Base-by-base conservation (phyloP, 75 land plant genomes). In the Cupressus sempervirens region DNA sequence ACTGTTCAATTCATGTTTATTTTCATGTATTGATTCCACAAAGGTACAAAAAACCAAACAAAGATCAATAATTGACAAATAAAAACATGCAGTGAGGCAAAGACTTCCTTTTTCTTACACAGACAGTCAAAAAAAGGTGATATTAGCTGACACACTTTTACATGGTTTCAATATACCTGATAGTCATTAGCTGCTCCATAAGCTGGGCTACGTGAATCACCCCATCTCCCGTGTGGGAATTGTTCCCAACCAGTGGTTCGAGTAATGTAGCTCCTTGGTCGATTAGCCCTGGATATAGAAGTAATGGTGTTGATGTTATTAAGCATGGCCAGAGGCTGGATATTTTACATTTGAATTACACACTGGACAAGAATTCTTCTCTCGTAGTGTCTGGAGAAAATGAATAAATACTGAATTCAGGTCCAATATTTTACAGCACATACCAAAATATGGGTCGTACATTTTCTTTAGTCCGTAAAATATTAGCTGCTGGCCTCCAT, bases 391-490 rank as follows among this genome's bases (percentile, higher is more conserved):
- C 26, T 62, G 26, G 62, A 56, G 4, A 56, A 56, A 16, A 56
- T 56, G 23, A n/a, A n/a, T 18, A 23, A 56, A 56, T 56, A 0
- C 26, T 82, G 29, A 70, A 83, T 81, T 48, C 10, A 50, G 15
- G 67, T 79, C 35, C 86, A 52, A 52, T 6, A 52, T 23, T 11
- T 50, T 40, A 36, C 20, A 48, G 38, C 46, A 26, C 91, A 82
- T 90, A 97, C 99, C 99, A 97, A 89, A 97, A 97, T 53, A 97
- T 96, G 23, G 99, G 99, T 18, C 98, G 93, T 74, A 97, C 98
- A 88, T 96, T 95, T 86, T 97, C 99, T 70, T 93, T 93, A 32
- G 86, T 89, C 48, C 98, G 95, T 84, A 85, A 88, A 72, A 90
- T 84, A 90, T 97, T 96, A 35, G 99, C 84, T 15, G 99, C 95